phyloP scores from a whole-genome alignment of 2,329 filamentous ascomycete species.

The Aspergillus phoenicis region DNA sequence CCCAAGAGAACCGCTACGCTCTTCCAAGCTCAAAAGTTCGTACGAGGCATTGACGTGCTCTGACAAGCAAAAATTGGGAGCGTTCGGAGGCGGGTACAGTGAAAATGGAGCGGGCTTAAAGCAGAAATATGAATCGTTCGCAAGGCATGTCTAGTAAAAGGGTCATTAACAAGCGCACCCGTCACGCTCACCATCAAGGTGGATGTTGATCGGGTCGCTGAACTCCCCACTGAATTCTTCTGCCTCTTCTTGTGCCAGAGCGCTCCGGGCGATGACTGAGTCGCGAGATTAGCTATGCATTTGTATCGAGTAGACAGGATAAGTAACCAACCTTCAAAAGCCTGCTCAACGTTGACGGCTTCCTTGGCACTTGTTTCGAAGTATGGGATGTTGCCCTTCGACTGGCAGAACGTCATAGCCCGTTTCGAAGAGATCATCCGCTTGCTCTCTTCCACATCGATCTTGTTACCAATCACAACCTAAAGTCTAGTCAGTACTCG shows the following conservation, averaged over 20 bases:
- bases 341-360: constrained; percentile 94
- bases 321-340: constrained; percentile 64
- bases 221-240: constrained; percentile 98
- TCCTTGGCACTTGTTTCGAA: constrained; percentile 99
- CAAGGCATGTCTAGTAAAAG: constrained; percentile 29
- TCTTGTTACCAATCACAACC: constrained; percentile 98
- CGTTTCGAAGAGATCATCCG: constrained; percentile 94
- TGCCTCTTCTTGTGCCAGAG: constrained; percentile 92
- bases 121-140: constrained; percentile 25
- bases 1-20: constrained; percentile 8
- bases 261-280: constrained; percentile 91
- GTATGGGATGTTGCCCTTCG: constrained; percentile 95
- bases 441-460: constrained; percentile 97
- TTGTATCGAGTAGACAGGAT: neutral
- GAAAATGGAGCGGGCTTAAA: constrained; percentile 16
- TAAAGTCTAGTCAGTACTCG: constrained; percentile 37
- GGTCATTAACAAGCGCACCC: constrained; percentile 81
- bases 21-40: constrained; percentile 12
- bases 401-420: constrained; percentile 96
- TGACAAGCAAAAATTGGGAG: neutral
- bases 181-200: constrained; percentile 89
- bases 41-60: neutral
- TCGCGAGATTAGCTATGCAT: constrained; percentile 16
- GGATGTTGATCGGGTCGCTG: constrained; percentile 96
- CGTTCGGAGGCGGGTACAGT: constrained; percentile 6